Conservation (phyloP, 805 yeast genomes). For the Wickerhamomyces mucosus region DNA sequence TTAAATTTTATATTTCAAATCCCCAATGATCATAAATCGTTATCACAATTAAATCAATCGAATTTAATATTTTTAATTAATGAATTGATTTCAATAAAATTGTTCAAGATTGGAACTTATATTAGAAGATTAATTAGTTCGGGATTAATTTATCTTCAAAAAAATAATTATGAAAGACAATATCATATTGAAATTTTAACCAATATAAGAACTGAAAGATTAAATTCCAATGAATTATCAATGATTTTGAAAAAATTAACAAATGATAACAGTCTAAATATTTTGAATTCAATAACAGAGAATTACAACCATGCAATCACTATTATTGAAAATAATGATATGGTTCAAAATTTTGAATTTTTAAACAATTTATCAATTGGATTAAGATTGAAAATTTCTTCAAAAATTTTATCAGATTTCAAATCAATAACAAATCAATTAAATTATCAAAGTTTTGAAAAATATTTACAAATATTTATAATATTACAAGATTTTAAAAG, state of each 20-base stretch:
- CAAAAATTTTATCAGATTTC: background rate
- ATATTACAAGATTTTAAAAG: background rate
- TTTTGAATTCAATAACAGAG: no score
- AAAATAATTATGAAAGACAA: slow-evolving; percentile 38
- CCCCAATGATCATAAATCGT: slow-evolving; percentile 19
- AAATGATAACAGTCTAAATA: slow-evolving; percentile 10
- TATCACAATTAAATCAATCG: slow-evolving; percentile 25
- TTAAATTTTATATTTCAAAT: slow-evolving; percentile 27
- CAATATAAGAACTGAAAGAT: slow-evolving; percentile 45
- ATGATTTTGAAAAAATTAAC: slow-evolving; percentile 41
- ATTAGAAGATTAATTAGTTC: slow-evolving; percentile 76
- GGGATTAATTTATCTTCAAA: slow-evolving; percentile 62
- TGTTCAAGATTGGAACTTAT: slow-evolving; percentile 46
- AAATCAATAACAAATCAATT: background rate
- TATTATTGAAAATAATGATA: no score
- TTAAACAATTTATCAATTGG: background rate
- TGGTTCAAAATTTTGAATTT: background rate
- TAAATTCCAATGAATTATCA: slow-evolving; percentile 38
- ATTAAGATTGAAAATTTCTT: background rate
- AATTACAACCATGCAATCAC: no score
- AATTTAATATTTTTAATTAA: slow-evolving; percentile 36
- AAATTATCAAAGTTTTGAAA: background rate
- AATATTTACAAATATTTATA: background rate
- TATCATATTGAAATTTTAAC: slow-evolving; percentile 49
- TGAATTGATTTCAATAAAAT: slow-evolving; percentile 29